Conservation (phyloP, 148 eudicot species). For the Pharnaceum exiguum region DNA sequence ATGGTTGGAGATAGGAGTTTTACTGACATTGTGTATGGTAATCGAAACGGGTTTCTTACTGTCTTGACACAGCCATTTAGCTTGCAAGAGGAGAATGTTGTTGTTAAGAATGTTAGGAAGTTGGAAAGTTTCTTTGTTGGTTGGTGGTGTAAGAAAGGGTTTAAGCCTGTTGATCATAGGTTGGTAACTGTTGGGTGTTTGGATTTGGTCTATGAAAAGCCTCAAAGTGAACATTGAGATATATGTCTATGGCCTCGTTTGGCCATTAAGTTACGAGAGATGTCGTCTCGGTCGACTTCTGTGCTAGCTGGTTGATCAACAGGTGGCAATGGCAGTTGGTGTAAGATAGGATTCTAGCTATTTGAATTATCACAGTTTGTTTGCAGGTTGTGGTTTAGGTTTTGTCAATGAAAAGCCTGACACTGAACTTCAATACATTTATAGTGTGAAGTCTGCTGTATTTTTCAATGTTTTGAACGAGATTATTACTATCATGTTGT, state of each 20-base stretch:
- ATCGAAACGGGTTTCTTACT: conserved; percentile 74
- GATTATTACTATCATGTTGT: no score
- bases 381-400: no score
- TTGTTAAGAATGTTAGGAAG: conserved; percentile 70
- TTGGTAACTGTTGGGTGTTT: conserved; percentile 20
- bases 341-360: no score
- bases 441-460: no score
- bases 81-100: conserved; percentile 53
- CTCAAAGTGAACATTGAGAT: not conserved
- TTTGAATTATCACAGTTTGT: no score
- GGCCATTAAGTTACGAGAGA: not conserved
- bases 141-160: conserved; percentile 46
- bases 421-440: no score
- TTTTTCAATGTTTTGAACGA: no score
- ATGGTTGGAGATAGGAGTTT: conserved; percentile 88
- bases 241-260: not conserved
- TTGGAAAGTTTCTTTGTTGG: conserved; percentile 52
- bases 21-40: conserved; percentile 79
- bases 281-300: no score
- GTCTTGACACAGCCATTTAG: conserved; percentile 61
- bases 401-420: no score
- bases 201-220: conserved; percentile 8
- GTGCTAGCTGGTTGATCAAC: no score
- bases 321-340: no score
- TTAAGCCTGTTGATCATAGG: conserved; percentile 43